Percentiles rank a stretch among this genome's conserved stretches.
Evolutionary conservation across 768 basidiomycete species (phyloP).

Genomic region (Cystobasidium onofrii): DNA sequence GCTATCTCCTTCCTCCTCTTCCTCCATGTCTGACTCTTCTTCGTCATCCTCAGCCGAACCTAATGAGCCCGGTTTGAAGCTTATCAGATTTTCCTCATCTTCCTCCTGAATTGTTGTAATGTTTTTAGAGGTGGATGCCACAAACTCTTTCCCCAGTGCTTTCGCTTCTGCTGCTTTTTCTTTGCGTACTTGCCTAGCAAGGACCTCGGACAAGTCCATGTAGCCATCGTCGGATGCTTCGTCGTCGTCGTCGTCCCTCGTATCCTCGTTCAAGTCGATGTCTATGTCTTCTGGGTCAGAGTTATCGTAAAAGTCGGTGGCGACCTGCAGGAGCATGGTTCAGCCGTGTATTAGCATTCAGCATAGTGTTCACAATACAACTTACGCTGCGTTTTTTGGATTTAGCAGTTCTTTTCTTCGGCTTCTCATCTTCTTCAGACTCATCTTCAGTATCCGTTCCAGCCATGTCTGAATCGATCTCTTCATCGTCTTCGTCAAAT

Average conservation of each 20-base stretch:
- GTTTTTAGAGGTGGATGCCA: neutral
- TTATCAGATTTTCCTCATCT: slow-evolving; percentile 28
- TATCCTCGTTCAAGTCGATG: slow-evolving; percentile 44
- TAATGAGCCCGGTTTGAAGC: slow-evolving; percentile 34
- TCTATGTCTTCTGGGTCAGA: slow-evolving; percentile 41
- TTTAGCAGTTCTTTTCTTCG: slow-evolving; percentile 42
- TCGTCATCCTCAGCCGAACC: slow-evolving; percentile 48
- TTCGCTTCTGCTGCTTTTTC: neutral
- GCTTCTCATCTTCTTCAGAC: slow-evolving; percentile 57
- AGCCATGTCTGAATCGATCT: slow-evolving; percentile 73
- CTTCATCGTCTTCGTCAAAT: slow-evolving; percentile 61
- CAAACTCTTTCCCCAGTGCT: neutral
- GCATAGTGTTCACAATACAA: neutral
- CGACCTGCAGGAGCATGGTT: slow-evolving; percentile 45
- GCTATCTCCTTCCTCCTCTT: slow-evolving; percentile 42
- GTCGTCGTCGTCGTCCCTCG: slow-evolving; percentile 43
- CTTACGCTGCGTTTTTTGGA: neutral
- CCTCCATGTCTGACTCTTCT: slow-evolving; percentile 41
- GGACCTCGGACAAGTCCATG: slow-evolving; percentile 47
- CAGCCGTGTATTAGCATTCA: slow-evolving; percentile 37
- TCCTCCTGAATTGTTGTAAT: neutral
- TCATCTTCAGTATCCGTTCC: slow-evolving; percentile 63
- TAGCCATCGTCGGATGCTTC: slow-evolving; percentile 45
- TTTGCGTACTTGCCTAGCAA: slow-evolving; percentile 34
- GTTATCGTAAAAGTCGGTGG: slow-evolving; percentile 60